Evolutionary conservation across 2,329 filamentous ascomycete genomes (phyloP).

Genomic region (Monilinia fructicola): DNA sequence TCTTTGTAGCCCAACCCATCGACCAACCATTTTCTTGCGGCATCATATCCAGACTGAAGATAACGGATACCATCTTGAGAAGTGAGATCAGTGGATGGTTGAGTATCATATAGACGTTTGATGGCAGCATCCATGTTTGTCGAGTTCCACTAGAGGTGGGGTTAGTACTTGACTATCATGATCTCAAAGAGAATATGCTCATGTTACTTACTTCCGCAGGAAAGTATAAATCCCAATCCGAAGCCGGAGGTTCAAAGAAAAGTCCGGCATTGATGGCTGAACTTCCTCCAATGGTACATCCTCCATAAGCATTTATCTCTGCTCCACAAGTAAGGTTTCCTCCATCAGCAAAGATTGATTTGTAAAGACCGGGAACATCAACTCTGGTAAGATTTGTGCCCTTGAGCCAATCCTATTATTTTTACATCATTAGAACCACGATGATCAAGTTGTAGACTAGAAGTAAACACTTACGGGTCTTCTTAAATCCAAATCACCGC

Average conservation of each 20-base stretch:
- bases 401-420: slow-evolving; percentile 44
- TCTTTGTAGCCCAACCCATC: slow-evolving; percentile 49
- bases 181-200: neutral
- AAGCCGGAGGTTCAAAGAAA: slow-evolving; percentile 53
- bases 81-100: slow-evolving; percentile 47
- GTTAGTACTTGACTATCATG: neutral
- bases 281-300: slow-evolving; percentile 53
- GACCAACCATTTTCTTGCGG: slow-evolving; percentile 52
- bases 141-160: slow-evolving; percentile 47
- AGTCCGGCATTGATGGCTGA: slow-evolving; percentile 56
- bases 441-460: neutral
- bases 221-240: slow-evolving; percentile 53
- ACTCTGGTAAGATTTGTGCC: slow-evolving; percentile 51
- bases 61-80: slow-evolving; percentile 49
- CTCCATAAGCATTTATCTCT: slow-evolving; percentile 47
- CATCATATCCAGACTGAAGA: slow-evolving; percentile 49
- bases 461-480: slow-evolving; percentile 39
- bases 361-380: slow-evolving; percentile 53
- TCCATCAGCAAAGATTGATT: slow-evolving; percentile 48
- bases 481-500: slow-evolving; percentile 45
- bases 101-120: slow-evolving; percentile 45
- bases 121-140: slow-evolving; percentile 50
- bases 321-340: slow-evolving; percentile 46
- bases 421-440: neutral
- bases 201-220: slow-evolving; percentile 41